Evolutionary conservation across 345 rosid species (phyloP), one percentile per base, ranked within the genome.

Genomic region (Hibiscus mutabilis): DNA sequence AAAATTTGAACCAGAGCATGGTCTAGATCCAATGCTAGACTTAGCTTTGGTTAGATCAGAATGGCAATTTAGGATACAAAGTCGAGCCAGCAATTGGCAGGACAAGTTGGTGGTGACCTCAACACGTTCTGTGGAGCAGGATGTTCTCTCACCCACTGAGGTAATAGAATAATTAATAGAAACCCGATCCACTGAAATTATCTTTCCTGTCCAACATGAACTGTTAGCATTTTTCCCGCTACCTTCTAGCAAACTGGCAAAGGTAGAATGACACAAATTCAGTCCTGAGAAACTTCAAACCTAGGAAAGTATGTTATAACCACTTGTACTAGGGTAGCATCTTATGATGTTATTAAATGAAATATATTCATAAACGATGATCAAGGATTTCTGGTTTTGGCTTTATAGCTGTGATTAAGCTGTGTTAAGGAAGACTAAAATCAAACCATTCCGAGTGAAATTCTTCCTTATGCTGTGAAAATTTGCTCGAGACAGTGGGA

Each of bases 81-180:
- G 97, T 77, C 90, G 97, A 55, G 92, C 97, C 76, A 92, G 99
- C 79, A 92, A 85, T 81, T 95, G 99, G 97, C 97, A 92, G 83
- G 94, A 95, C 72, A 95, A 92, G 69, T 84, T 95, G 75, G 89
- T 86, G 72, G 99, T 95, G 72, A 95, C 97, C 47, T 88, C 97
- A 56, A 94, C 93, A 14, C 90, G 99, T 47, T 86, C 97, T 47
- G 90, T 88, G 66, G 99, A 92, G 70, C 99, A 95, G 81, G 99
- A 95, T 86, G 97, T 80, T 70, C 92, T 92, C 75, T 87, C 97
- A 49, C 93, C 99, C 67, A 87, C 82, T 11, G 99, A 95, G 99
- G 98, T 94, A 85, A 77, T 22, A 22, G 64, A 67, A 47, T 14
- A 37, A 53, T 55, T 14, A 58, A 58, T 15, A 40, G 47, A 65